Evolutionary conservation across 352 stramenopile genomes (phyloP), one percentile per base, ranked within the genome.

Genomic region (Peronospora farinosa): DNA sequence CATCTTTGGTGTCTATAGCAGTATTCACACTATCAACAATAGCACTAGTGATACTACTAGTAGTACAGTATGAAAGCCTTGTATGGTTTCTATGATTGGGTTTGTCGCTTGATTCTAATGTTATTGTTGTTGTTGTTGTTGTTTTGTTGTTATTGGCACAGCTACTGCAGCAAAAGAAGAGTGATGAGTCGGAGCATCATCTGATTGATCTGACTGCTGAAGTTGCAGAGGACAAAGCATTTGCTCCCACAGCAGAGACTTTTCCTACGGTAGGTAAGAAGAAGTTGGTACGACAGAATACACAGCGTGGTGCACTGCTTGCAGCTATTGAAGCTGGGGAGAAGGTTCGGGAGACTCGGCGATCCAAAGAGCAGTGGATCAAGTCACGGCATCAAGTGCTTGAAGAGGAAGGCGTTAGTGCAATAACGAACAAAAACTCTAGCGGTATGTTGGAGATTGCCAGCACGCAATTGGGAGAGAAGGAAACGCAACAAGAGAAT

Each of bases 1-100:
- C 33, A 67, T 78, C 46, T 91, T 84, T 53, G 75, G 79, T 17
- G 77, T 91, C 35, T 91, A 88, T 63, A 70, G 72, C 40, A 78
- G 3, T 4, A 5, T 27, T 5, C 5, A 68, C 19, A 51, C 11
- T 9, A 58, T 19, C 15, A 52, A 13, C 47, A 57, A 21, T 25
- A 35, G 47, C 35, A 40, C 21, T 27, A 35, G 9, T 15, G 21
- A 23, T 13, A 36, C 49, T 12, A 28, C 41, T 38, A 27, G 2
- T 15, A 57, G 21, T 17, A 51, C 41, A 15, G 44, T 64, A 60
- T 5, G 23, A 48, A n/a, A 9, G 3, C n/a, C 13, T 46, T 40
- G n/a, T 7, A 30, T 28, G 9, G 19, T 19, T 28, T 38, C 2
- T 10, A 28, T 32, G 12, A 12, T 1, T 21, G 15, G 28, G 0